Conservation (phyloP, 129 eudicot species). For the Artemisia annua region DNA sequence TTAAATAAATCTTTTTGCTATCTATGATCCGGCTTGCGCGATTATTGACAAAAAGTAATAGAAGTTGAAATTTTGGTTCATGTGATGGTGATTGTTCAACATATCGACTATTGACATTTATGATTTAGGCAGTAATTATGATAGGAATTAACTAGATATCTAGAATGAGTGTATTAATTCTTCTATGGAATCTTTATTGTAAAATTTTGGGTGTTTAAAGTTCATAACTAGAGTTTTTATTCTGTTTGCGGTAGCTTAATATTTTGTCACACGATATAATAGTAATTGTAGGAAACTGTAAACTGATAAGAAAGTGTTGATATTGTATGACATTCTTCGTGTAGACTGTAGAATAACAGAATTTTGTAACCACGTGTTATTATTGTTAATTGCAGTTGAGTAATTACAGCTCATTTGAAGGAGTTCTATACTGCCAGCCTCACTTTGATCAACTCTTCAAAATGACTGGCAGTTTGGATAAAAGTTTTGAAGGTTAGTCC, state of each 20-base stretch:
- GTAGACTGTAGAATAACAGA: no score
- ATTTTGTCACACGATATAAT: background rate
- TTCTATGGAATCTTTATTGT: background rate
- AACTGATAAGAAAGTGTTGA: no score
- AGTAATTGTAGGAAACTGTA: no score
- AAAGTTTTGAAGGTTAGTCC: slow-evolving; percentile 69
- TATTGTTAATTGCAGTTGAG: slow-evolving; percentile 54
- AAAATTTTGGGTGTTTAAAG: background rate
- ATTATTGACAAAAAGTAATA: slow-evolving; percentile 5
- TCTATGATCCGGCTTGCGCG: slow-evolving; percentile 18
- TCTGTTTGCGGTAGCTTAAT: background rate
- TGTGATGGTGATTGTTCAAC: slow-evolving; percentile 5
- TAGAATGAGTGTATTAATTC: background rate
- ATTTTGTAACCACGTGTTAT: background rate
- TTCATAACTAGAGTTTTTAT: slow-evolving; percentile 8
- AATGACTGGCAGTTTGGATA: slow-evolving; percentile 78
- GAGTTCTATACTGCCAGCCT: slow-evolving; percentile 78
- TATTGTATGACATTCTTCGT: no score
- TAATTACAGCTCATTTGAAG: slow-evolving; percentile 70
- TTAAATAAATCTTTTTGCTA: slow-evolving; percentile 1
- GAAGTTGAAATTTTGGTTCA: background rate
- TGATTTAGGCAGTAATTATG: slow-evolving; percentile 1
- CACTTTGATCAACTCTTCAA: slow-evolving; percentile 77
- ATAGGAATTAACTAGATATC: background rate
- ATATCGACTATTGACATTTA: slow-evolving; percentile 6